These are phyloP conservation scores for Phytophthora boehmeriae DNA, from an alignment of 352 stramenopile genomes.

Conservation along the genomic window DNA sequence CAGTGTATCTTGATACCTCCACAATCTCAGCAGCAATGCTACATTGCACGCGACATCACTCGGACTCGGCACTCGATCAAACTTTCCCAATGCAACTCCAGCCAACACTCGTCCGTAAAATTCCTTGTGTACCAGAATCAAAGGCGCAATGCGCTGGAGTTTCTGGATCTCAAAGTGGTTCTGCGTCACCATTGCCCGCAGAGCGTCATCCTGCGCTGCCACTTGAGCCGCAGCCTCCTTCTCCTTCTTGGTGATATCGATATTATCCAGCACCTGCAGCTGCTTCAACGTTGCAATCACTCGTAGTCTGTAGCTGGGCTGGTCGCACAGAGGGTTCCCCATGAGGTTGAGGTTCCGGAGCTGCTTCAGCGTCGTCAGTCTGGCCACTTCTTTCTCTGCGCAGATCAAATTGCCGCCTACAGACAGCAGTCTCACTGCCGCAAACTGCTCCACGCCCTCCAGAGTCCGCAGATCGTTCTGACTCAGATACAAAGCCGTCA, in stretches of 20 bases:
- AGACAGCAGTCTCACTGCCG: slow-evolving; percentile 59
- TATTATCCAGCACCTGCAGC: slow-evolving; percentile 65
- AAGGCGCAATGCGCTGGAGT: slow-evolving; percentile 51
- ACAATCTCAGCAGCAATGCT: slow-evolving; percentile 48
- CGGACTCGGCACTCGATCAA: slow-evolving; percentile 62
- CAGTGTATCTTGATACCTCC: slow-evolving; percentile 50
- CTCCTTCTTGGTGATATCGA: slow-evolving; percentile 67
- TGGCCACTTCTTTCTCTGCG: slow-evolving; percentile 48
- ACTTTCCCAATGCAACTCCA: slow-evolving; percentile 40
- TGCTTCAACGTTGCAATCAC: slow-evolving; percentile 51
- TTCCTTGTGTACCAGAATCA: slow-evolving; percentile 62
- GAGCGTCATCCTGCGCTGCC: slow-evolving; percentile 58
- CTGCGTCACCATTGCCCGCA: slow-evolving; percentile 51
- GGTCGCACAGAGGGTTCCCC: slow-evolving; percentile 76
- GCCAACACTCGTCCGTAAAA: slow-evolving; percentile 60
- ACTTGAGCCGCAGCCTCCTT: slow-evolving; percentile 48
- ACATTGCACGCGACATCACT: slow-evolving; percentile 49
- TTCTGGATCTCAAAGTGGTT: slow-evolving; percentile 83
- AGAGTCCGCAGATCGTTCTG: slow-evolving; percentile 72
- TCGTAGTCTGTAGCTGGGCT: slow-evolving; percentile 74
- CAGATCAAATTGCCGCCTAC: slow-evolving; percentile 63
- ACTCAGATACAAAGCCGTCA: slow-evolving; percentile 79
- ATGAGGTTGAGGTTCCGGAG: slow-evolving; percentile 72
- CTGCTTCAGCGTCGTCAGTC: slow-evolving; percentile 39
- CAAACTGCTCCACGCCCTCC: slow-evolving; percentile 69